Conservation (phyloP, 345 rosid genomes). For the Sisymbrium irio region DNA sequence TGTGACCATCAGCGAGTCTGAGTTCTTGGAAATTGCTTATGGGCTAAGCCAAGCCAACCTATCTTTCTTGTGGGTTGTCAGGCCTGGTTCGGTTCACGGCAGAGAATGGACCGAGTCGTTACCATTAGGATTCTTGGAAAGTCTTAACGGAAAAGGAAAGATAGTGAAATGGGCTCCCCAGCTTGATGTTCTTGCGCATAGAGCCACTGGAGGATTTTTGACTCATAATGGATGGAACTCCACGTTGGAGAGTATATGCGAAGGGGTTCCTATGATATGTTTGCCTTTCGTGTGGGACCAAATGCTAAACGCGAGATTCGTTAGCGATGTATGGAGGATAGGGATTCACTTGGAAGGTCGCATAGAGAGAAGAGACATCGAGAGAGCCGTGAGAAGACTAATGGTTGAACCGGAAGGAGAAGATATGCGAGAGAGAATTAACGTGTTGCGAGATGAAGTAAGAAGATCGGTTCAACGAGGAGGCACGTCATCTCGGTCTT, state of each 20-base stretch:
- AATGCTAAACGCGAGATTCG: conserved; percentile 52
- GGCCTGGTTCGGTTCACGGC: conserved; percentile 29
- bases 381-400: conserved; percentile 50
- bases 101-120: conserved; percentile 9
- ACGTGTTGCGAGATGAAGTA: conserved; percentile 14
- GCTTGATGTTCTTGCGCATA: conserved; percentile 45
- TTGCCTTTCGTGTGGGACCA: conserved; percentile 73
- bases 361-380: conserved; percentile 46
- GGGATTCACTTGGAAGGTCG: conserved; percentile 75
- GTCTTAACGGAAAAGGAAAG: conserved; percentile 36
- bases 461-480: conserved; percentile 27
- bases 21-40: conserved; percentile 46
- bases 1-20: conserved; percentile 22
- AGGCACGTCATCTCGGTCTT: conserved; percentile 14
- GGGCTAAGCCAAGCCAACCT: conserved; percentile 42
- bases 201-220: conserved; percentile 55
- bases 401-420: conserved; percentile 57
- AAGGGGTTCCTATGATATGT: conserved; percentile 71
- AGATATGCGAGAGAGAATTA: conserved; percentile 16
- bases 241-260: conserved; percentile 47
- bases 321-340: conserved; percentile 53
- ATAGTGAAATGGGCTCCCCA: conserved; percentile 49
- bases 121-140: conserved; percentile 32
- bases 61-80: conserved; percentile 52
- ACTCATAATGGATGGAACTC: conserved; percentile 70